Evolutionary conservation across 228 moss, liverwort and hornwort genomes (phyloP), one percentile per base, ranked within the genome.

Genomic region (Sphagnum magellanicum): DNA sequence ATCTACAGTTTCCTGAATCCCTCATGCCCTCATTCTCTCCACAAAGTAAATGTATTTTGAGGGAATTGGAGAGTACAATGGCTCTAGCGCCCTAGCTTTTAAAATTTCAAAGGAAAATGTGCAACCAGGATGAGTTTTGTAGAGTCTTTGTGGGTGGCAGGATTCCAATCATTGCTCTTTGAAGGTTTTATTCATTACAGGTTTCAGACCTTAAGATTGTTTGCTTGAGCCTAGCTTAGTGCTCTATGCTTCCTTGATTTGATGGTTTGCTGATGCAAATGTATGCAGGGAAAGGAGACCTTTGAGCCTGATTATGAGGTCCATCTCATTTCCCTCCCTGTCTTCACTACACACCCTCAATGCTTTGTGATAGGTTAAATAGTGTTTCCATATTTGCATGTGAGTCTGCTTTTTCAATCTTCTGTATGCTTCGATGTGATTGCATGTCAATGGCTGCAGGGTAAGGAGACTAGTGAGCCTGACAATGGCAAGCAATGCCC

Each of bases 401-500:
- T 57, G 10, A 57, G 4, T 57, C 55, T 57, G 8, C 10, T 8
- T 57, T 57, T 57, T 13, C 13, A 2, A 8, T n/a, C 32, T 73
- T 32, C 32, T 32, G 32, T 32, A 32, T 32, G 32, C 32, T 32
- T 32, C 3, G 1, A 32, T 32, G 3, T 32, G 32, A 3, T 32
- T 32, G 32, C 32, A 13, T 52, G 49, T 50, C 14, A 48, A 60
- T 66, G 50, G 70, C n/a, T 65, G 68, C 66, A 86, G 83, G 85
- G 85, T 14, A 86, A 86, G 72, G 85, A 86, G 77, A 86, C 82
- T 4, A 76, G 82, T 64, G 82, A 86, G 66, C 77, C 79, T 52
- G 82, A 82, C 66, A 98, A 98, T 63, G 93, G 93, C 49, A 74
- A 90, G 51, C 97, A 98, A 63, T 98, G 97, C 68, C 93, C 97